Evolutionary conservation across 192 early-diverging fungal genomes (phyloP).

Genomic region (Endogone sp.): DNA sequence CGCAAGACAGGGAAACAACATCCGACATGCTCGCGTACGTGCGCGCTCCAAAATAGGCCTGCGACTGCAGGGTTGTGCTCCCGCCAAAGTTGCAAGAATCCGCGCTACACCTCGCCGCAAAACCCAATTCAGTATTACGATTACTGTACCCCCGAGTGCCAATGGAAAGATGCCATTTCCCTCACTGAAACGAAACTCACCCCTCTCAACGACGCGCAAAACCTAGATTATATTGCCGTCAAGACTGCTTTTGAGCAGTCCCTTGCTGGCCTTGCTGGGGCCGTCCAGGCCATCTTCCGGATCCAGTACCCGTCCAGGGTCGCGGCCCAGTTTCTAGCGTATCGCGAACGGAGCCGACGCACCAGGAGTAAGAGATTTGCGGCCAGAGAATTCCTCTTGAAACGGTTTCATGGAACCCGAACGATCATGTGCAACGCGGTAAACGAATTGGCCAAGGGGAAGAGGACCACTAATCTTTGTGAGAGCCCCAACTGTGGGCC

Average conservation of each 20-base stretch:
- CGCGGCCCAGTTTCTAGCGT: not conserved
- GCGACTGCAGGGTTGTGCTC: not conserved
- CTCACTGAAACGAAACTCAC: not conserved
- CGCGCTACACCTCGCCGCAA: not conserved
- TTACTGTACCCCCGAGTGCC: not conserved
- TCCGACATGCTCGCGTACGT: not conserved
- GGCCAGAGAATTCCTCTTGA: no score
- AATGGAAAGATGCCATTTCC: not conserved
- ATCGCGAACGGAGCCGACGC: not conserved
- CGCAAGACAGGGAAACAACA: not conserved
- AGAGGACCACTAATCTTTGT: not conserved
- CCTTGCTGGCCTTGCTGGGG: not conserved
- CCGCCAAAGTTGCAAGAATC: not conserved
- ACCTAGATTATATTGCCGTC: not conserved
- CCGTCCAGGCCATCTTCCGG: not conserved
- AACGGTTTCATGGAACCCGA: not conserved
- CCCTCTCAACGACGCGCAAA: not conserved
- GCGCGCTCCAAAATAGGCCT: not conserved
- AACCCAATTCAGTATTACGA: not conserved
- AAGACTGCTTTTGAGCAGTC: not conserved
- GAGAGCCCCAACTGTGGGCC: not conserved
- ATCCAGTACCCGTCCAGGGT: not conserved
- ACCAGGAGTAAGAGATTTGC: not conserved
- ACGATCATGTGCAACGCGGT: not conserved
- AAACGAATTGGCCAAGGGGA: not conserved